These are phyloP conservation scores for Colletotrichum tofieldiae DNA, from an alignment of 2,329 filamentous ascomycete species.

Conservation along the genomic window DNA sequence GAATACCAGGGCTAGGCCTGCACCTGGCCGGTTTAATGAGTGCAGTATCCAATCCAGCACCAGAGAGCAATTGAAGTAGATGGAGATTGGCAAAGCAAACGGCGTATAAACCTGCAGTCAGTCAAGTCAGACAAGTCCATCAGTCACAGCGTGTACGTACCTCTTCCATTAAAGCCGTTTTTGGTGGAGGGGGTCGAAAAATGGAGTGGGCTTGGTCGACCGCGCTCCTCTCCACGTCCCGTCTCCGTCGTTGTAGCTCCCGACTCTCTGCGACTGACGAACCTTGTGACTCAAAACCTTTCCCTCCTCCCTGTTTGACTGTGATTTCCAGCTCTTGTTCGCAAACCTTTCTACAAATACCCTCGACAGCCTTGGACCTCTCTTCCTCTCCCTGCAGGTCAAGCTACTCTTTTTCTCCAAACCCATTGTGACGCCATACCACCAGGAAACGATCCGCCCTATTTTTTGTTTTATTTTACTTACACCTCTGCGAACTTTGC, in stretches of 20 bases:
- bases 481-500: constrained; percentile 16
- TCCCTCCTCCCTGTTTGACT: constrained; percentile 7
- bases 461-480: constrained; percentile 7
- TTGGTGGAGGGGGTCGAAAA: constrained; percentile 19
- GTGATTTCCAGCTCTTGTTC: constrained; percentile 7
- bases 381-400: neutral
- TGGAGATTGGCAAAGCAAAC: neutral
- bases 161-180: constrained; percentile 4
- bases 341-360: constrained; percentile 23
- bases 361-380: neutral
- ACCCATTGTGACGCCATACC: constrained; percentile 13
- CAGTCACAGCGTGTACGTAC: constrained; percentile 18
- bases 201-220: constrained; percentile 17
- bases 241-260: constrained; percentile 20
- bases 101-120: neutral
- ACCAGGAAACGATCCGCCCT: constrained; percentile 25
- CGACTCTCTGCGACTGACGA: constrained; percentile 26
- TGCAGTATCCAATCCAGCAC: neutral
- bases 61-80: neutral
- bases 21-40: neutral
- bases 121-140: neutral
- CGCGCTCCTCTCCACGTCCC: constrained; percentile 4
- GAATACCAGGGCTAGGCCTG: neutral
- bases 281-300: constrained; percentile 39
- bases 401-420: neutral